Evolutionary conservation across 176 grass and related monocot genomes (phyloP), one percentile per base, ranked within the genome.

Genomic region (Miscanthus lutarioriparius): DNA sequence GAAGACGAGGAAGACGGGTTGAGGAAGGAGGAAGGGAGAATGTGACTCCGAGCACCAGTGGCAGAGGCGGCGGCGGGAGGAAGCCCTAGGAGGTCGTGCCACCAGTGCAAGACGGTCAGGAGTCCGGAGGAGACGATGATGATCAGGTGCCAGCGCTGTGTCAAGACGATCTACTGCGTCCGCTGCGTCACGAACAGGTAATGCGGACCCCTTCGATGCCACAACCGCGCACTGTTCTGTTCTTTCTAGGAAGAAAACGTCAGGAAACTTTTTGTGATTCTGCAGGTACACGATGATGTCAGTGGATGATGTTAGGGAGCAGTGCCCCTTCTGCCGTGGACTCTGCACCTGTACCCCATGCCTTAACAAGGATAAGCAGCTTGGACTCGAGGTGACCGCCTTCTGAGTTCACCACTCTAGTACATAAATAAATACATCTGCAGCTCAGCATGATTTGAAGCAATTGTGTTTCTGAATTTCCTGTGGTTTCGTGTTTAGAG

Each of bases 281-380:
- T 73, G 49, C 83, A 92, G 91, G 81, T 92, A 92, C 38, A 56
- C 33, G 8, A 13, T 2, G 6, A 32, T 92, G 48, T 74, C 85
- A 5, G 37, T 30, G 39, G 30, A 49, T 2, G 74, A 79, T 67
- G 64, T 74, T 43, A 70, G 49, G 28, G 48, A 81, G 23, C 2
- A 36, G 40, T 90, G 91, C 74, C 87, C 87, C 4, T 87, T 15
- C 37, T 87, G 87, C 67, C 81, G 81, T 0, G 36, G 64, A 70
- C 8, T 75, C 61, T 92, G 91, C 68, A 79, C 5, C 0, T 92
- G 87, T 38, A 19, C n/a, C 4, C 19, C 39, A 7, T 92, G 91
- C 77, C 38, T 2, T 35, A 14, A 2, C 22, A 75, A 71, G 41
- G 48, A 17, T 44, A 53, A 89, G 19, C 64, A 65, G 11, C 27